Base-by-base conservation (phyloP, 208 protist genomes). In the Acanthamoeba royreba region DNA sequence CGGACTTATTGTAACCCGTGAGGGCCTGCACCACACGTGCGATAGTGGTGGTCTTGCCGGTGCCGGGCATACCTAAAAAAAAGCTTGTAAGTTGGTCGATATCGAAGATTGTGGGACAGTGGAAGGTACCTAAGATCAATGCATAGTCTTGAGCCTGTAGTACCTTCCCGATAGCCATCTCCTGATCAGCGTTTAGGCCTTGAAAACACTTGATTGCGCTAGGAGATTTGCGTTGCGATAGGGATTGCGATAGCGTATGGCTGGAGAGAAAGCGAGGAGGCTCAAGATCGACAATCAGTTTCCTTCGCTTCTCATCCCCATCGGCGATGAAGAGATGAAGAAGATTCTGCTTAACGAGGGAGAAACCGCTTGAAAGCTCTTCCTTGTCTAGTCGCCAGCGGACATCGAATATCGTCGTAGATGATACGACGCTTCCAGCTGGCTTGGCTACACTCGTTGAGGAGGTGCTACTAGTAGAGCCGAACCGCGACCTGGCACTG, bases 1-100 rank as follows among this genome's bases (percentile, higher is more conserved):
- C 95, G 13, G 40, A 52, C 58, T 96, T 95, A 15, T 81, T 86
- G 5, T 35, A 19, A 17, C 0, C 4, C n/a, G 94, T 90, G 4
- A 98, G 81, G 4, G 74, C 25, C 25, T 89, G 38, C 11, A 98
- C 81, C 1, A 96, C 35, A 13, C 74, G 31, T n/a, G 96, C 47
- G 22, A 98, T 96, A 0, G 96, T 95, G 11, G 94, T 97, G 4
- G 97, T 97, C 81, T 98, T 98, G 33, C 97, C 97, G 8, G 97
- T 97, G n/a, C 95, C 95, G 33, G 96, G 96, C 96, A 97, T 97
- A 35, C 96, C 96, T 35, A 33, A 13, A 25, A n/a, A 13, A 3
- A 38, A 40, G 0, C 8, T 17, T 35, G 49, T 72, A 33, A 1
- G 4, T 72, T 38, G 19, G n/a, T 15, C 17, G 38, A 40, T 72